Conservation (phyloP, 176 grass and related monocot species). For the Sorghum bicolor region DNA sequence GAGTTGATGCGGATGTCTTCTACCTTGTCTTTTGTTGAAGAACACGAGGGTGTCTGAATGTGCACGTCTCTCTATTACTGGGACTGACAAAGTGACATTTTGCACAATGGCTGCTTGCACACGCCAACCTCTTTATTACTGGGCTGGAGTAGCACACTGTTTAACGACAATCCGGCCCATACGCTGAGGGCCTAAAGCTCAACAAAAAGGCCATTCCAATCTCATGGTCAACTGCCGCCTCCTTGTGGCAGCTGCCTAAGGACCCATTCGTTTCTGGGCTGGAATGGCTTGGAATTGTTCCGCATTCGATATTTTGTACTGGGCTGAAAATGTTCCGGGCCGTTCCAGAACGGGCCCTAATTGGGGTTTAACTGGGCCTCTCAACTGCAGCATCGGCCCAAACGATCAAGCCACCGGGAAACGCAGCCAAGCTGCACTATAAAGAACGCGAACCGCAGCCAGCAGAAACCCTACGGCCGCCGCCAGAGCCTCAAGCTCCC, state of each 20-base stretch:
- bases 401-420: not conserved
- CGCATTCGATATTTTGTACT: no score
- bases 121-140: no score
- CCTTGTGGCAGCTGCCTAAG: no score
- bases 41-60: no score
- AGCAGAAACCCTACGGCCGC: constrained; percentile 30
- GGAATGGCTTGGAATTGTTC: no score
- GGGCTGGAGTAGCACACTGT: not conserved
- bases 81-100: not conserved
- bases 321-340: no score
- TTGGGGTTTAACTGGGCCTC: not conserved
- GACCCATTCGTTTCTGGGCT: no score
- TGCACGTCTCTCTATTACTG: not conserved
- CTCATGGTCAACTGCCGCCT: no score
- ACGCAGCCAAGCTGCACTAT: not conserved
- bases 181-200: not conserved
- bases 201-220: not conserved
- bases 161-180: not conserved
- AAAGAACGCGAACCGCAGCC: not conserved
- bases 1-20: not conserved
- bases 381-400: not conserved
- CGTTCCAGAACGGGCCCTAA: no score
- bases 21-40: no score
- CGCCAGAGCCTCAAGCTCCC: not conserved
- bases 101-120: no score